Percentiles rank a stretch among this genome's conserved stretches.
These are phyloP conservation scores for Euphorbia celastroides DNA, from an alignment of 441 rosid genomes.

Conservation along the genomic window DNA sequence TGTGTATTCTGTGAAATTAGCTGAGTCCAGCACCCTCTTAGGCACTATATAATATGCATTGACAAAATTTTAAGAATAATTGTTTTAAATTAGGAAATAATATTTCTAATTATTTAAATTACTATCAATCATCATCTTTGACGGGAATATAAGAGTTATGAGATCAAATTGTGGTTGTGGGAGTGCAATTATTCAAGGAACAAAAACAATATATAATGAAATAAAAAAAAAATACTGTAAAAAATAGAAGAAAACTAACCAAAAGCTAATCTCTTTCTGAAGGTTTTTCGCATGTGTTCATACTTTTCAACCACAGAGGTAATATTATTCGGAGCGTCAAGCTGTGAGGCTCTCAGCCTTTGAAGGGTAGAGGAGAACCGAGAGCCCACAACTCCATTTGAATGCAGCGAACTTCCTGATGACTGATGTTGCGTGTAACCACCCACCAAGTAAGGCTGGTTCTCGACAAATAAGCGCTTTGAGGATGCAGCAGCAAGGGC, in stretches of 20 bases:
- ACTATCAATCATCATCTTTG: neutral
- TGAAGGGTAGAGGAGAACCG: constrained; percentile 49
- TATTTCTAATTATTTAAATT: neutral
- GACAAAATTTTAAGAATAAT: neutral
- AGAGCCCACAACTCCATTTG: constrained; percentile 38
- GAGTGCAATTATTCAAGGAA: neutral
- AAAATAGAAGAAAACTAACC: constrained; percentile 45
- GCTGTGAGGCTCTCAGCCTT: constrained; percentile 49
- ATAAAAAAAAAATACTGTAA: no score
- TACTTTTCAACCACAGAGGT: constrained; percentile 87
- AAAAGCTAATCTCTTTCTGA: constrained; percentile 86
- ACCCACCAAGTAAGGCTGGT: constrained; percentile 84
- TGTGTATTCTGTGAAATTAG: neutral
- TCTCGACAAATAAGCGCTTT: constrained; percentile 89
- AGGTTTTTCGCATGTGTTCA: constrained; percentile 77
- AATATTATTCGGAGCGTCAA: constrained; percentile 56
- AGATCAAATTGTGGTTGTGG: neutral
- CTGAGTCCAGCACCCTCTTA: neutral
- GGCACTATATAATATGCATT: neutral
- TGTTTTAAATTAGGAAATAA: neutral
- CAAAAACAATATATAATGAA: neutral
- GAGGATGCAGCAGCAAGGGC: constrained; percentile 89
- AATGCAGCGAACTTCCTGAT: constrained; percentile 36
- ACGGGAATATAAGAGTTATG: neutral
- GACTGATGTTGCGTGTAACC: constrained; percentile 72